Evolutionary conservation across 306 rosid genomes (phyloP), one percentile per base, ranked within the genome.

Genomic region (Abrus precatorius): DNA sequence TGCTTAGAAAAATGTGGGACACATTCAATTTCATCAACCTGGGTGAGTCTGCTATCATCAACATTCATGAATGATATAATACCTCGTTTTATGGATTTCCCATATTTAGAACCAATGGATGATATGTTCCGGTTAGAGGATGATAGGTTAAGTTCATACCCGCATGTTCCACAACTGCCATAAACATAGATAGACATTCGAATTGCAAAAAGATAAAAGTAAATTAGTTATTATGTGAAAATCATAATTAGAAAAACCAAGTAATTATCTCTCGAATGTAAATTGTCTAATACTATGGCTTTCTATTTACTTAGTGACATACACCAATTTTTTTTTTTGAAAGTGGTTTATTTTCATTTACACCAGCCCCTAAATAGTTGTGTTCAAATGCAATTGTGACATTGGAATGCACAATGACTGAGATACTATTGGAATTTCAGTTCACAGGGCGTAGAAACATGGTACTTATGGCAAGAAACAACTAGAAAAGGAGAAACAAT

Each of bases 81-180:
- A 13, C 99, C 98, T 62, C 90, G 81, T 71, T 91, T 95, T 65
- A 93, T 95, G 30, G 98, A 93, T 77, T 93, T 95, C 34, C 91
- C 95, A 6, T 95, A 93, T 84, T 91, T 91, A 7, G 93, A 95
- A 77, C 92, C 95, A 3, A 95, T 82, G n/a, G 82, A 81, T 33
- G 98, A 76, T 30, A 77, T 93, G 75, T 93, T 93, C 83, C 97
- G 81, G 77, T 91, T 77, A 6, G 89, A 83, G 44, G 99, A 95
- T 36, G 91, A 88, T 61, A 95, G 89, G 82, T 95, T 93, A 13
- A 95, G 89, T 65, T 88, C 98, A 59, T 93, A 95, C 3, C 97
- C 97, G 75, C 99, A 95, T 27, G 76, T 56, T 3, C 99, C 99
- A 77, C 99, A 95, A 72, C 99, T 95, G 95, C 75, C 30, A 52